Conservation (phyloP, 2,329 filamentous ascomycete genomes). For the Fusarium sororula region DNA sequence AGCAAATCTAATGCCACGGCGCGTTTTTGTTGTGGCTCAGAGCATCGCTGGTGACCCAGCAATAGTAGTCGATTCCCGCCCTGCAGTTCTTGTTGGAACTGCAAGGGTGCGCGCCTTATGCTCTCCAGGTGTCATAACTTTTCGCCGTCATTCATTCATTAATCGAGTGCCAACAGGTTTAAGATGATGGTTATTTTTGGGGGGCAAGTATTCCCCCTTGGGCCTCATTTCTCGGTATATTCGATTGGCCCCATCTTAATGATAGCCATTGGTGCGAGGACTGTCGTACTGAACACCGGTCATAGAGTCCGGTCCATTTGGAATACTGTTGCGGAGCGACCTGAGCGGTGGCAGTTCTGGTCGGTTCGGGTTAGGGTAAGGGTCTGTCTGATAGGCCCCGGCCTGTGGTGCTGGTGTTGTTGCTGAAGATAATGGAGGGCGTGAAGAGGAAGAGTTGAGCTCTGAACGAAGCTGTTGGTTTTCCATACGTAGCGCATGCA, state of each 20-base stretch:
- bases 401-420: conserved; percentile 31
- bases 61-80: conserved; percentile 11
- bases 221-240: conserved; percentile 21
- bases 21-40: conserved; percentile 20
- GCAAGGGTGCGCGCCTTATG: conserved; percentile 12
- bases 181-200: conserved; percentile 6
- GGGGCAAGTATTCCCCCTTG: background rate
- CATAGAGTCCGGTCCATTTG: conserved; percentile 66
- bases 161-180: conserved; percentile 27
- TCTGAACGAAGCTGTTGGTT: conserved; percentile 57
- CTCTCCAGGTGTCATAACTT: conserved; percentile 37
- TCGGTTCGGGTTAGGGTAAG: conserved; percentile 48
- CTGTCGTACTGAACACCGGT: conserved; percentile 71
- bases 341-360: conserved; percentile 67
- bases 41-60: conserved; percentile 3
- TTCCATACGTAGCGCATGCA: conserved; percentile 59
- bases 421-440: conserved; percentile 34
- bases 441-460: conserved; percentile 42
- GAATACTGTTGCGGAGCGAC: conserved; percentile 56
- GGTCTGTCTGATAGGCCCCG: conserved; percentile 43
- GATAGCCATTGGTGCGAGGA: conserved; percentile 58
- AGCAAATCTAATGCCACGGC: conserved; percentile 34
- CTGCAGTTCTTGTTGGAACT: conserved; percentile 19
- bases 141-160: conserved; percentile 42
- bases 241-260: conserved; percentile 51